These are phyloP conservation scores for Tulasnella sp. DNA, from an alignment of 768 basidiomycete species.

Conservation along the genomic window DNA sequence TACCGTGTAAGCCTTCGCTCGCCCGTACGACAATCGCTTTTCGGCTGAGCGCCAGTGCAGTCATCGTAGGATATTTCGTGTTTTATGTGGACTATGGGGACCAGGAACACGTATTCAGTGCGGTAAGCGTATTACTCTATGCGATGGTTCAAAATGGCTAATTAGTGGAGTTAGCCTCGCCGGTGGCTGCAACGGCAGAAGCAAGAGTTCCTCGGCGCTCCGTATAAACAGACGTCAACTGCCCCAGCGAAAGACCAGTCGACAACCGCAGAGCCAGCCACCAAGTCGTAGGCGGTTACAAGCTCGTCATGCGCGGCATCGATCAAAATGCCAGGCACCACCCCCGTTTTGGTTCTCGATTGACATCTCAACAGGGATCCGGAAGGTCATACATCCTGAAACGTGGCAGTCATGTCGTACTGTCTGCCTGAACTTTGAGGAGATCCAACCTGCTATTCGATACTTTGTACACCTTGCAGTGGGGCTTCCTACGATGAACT, in stretches of 20 bases:
- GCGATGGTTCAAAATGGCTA: neutral
- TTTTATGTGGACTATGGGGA: conserved; percentile 9
- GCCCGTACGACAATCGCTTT: neutral
- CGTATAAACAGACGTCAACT: neutral
- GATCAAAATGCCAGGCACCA: too few relatives aligned
- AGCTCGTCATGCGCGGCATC: neutral
- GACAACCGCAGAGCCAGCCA: neutral
- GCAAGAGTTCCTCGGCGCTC: neutral
- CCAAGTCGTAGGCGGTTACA: neutral
- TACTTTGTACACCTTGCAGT: too few relatives aligned
- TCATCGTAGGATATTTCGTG: conserved; percentile 8
- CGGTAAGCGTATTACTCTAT: neutral
- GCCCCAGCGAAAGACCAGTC: neutral
- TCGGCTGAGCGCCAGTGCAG: neutral
- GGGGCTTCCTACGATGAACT: too few relatives aligned
- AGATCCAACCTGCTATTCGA: too few relatives aligned
- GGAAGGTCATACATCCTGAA: too few relatives aligned
- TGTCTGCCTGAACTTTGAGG: too few relatives aligned
- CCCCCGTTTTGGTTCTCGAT: too few relatives aligned
- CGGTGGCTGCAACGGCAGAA: conserved; percentile 11
- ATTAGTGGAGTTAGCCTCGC: neutral
- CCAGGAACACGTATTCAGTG: conserved; percentile 13
- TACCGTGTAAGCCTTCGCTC: neutral
- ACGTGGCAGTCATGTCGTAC: too few relatives aligned
- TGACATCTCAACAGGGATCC: too few relatives aligned